Base-by-base conservation (phyloP, 257 asterid genomes). In the Solanum microdontum region DNA sequence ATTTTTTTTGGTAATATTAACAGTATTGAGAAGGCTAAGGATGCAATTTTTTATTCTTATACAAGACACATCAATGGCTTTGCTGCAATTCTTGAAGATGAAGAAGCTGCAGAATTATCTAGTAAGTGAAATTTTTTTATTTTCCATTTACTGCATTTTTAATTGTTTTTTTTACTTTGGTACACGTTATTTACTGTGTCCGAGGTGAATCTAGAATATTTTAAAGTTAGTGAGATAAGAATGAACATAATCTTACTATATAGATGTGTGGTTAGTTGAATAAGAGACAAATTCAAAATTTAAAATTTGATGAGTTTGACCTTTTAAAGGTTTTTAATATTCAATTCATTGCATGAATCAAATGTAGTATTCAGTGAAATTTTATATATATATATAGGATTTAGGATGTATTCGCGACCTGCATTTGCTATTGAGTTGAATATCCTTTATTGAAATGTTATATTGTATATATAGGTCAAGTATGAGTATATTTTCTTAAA, bases 21-120 rank as follows among this genome's bases (percentile, higher is more conserved):
- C 90, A 96, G 98, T 88, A 66, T 84, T 62, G 92, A 91, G 21
- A 94, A 91, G 91, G 99, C 99, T 84, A 92, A 86, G 90, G 92
- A 92, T 58, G 94, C 98, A 39, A 95, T 97, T n/a, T 90, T 97
- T 37, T 95, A 97, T 90, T 95, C 99, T 3, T 97, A 95, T 91
- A 93, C 94, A 58, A 93, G 91, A 89, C 94, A 97, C 91, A 94
- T 97, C 88, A 97, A 95, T 93, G 99, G 99, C 21, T 97, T 97
- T 88, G 99, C 98, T 86, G 99, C 98, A n/a, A 88, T 82, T 13
- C 96, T 97, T 82, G 96, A 92, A 79, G 98, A 93, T 37, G 92
- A 93, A 83, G 95, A 92, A 85, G 98, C 95, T 17, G 87, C 86
- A 75, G 83, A 75, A 58, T 88, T 97, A 86, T 92, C 99, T 68